Conservation (phyloP, 2,329 filamentous ascomycete species). For the Orbilia oligospora region DNA sequence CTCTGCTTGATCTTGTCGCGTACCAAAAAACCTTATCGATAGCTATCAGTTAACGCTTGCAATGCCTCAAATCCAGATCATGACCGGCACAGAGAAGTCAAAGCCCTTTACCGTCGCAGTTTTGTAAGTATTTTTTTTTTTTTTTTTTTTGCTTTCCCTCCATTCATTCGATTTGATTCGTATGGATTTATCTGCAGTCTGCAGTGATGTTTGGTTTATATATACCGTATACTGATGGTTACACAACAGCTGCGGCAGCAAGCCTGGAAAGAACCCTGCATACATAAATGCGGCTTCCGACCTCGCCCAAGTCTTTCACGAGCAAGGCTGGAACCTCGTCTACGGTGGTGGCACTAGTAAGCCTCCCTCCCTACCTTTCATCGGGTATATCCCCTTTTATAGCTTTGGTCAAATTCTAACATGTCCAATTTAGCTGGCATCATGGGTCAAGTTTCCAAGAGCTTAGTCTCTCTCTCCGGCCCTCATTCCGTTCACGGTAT, state of each 20-base stretch:
- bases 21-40: constrained; percentile 4
- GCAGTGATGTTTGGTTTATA: no score
- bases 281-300: constrained; percentile 84
- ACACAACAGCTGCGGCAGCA: constrained; percentile 80
- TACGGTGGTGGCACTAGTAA: constrained; percentile 87
- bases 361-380: not conserved
- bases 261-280: constrained; percentile 78
- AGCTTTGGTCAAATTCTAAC: constrained; percentile 5
- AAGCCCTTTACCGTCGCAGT: constrained; percentile 83
- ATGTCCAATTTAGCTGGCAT: constrained; percentile 74
- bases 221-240: constrained; percentile 58
- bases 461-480: constrained; percentile 85
- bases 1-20: not conserved
- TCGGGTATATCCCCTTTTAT: no score
- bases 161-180: no score
- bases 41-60: constrained; percentile 10
- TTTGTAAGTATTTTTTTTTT: constrained; percentile 73
- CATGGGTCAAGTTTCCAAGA: constrained; percentile 93
- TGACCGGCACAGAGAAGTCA: constrained; percentile 61
- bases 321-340: constrained; percentile 83
- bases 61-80: constrained; percentile 56
- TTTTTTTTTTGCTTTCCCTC: no score
- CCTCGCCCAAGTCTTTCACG: constrained; percentile 81
- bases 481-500: constrained; percentile 85
- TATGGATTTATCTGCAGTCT: no score